These are phyloP conservation scores for Saccharomycopsis malanga DNA, from an alignment of 805 yeast species.

Conservation along the genomic window DNA sequence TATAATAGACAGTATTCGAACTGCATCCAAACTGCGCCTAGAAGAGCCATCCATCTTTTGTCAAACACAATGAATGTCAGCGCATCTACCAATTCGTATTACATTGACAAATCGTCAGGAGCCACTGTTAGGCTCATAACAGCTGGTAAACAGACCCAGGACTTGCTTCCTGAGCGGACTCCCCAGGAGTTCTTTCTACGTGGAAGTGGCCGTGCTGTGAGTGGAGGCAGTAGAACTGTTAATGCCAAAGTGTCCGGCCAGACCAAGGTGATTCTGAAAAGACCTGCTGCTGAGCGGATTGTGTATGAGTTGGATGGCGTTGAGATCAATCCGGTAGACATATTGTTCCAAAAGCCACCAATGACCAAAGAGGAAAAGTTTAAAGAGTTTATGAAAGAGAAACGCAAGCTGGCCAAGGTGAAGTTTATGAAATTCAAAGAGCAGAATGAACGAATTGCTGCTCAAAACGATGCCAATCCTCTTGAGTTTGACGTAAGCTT, in stretches of 20 bases:
- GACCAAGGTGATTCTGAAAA: slow-evolving; percentile 4
- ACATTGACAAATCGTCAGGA: not conserved
- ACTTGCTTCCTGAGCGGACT: not conserved
- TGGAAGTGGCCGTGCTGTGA: not conserved
- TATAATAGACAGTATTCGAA: too few relatives aligned
- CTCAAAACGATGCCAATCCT: slow-evolving; percentile 6
- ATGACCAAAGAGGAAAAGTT: slow-evolving; percentile 13
- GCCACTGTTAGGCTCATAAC: not conserved
- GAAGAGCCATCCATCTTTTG: too few relatives aligned
- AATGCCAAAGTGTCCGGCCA: not conserved
- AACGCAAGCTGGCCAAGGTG: not conserved
- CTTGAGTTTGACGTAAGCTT: slow-evolving; percentile 4
- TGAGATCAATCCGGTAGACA: slow-evolving; percentile 20
- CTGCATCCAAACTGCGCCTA: too few relatives aligned
- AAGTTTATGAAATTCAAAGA: slow-evolving; percentile 14
- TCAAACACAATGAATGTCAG: slow-evolving; percentile 2
- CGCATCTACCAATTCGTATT: not conserved
- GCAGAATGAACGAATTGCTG: slow-evolving; percentile 7
- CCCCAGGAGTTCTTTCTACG: not conserved
- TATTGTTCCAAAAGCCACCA: slow-evolving; percentile 13
- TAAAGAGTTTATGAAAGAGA: slow-evolving; percentile 3
- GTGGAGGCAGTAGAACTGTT: not conserved
- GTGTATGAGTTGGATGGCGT: slow-evolving; percentile 18
- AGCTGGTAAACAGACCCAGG: not conserved
- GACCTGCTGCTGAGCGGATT: slow-evolving; percentile 2